These are phyloP conservation scores for Syncephalastrum monosporum DNA, from an alignment of 371 early-diverging fungal genomes.

Conservation along the genomic window DNA sequence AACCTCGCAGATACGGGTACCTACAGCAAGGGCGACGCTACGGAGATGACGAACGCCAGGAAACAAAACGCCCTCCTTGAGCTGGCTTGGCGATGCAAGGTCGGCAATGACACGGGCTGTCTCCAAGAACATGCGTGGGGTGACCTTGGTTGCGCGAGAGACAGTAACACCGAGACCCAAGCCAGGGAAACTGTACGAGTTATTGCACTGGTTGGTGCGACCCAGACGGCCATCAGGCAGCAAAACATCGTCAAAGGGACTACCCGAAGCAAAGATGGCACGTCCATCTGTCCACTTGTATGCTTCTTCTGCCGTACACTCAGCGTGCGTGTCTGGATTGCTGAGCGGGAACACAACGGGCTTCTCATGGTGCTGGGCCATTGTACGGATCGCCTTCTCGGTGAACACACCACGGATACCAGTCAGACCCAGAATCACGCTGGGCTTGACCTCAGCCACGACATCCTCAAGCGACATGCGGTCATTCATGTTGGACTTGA, in stretches of 20 bases:
- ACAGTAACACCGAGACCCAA: slow-evolving; percentile 61
- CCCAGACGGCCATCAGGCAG: slow-evolving; percentile 47
- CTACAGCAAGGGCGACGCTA: slow-evolving; percentile 54
- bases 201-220: slow-evolving; percentile 65
- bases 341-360: slow-evolving; percentile 66
- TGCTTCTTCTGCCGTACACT: slow-evolving; percentile 66
- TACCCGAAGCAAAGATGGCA: slow-evolving; percentile 65
- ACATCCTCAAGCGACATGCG: slow-evolving; percentile 54
- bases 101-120: slow-evolving; percentile 61
- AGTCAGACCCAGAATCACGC: slow-evolving; percentile 62
- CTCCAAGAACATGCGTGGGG: slow-evolving; percentile 61
- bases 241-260: slow-evolving; percentile 53
- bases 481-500: slow-evolving; percentile 53
- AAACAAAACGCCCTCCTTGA: slow-evolving; percentile 60
- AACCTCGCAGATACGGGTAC: slow-evolving; percentile 60
- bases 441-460: slow-evolving; percentile 60
- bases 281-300: slow-evolving; percentile 62
- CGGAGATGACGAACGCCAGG: slow-evolving; percentile 56
- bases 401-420: slow-evolving; percentile 60
- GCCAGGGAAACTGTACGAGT: slow-evolving; percentile 64
- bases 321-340: slow-evolving; percentile 65
- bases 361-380: slow-evolving; percentile 58
- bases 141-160: slow-evolving; percentile 54
- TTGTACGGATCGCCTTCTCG: slow-evolving; percentile 54
- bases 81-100: slow-evolving; percentile 55